A percentile compares a stretch with the other conserved stretches of the same genome.
phyloP scores from a whole-genome alignment of 2,329 filamentous ascomycete species.

The Monosporascus sp. region DNA sequence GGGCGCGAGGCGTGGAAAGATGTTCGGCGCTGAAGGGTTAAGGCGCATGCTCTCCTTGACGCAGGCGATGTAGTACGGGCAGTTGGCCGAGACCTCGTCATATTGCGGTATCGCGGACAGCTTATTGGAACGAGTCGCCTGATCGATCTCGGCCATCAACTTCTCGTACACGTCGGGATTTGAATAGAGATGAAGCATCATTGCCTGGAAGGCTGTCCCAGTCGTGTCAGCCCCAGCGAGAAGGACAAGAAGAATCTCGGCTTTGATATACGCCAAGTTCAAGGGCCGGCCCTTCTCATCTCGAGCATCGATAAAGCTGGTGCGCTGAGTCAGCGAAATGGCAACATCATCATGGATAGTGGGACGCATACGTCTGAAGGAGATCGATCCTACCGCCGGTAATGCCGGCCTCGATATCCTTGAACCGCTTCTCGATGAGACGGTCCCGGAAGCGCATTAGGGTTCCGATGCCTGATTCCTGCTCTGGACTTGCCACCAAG shows the following conservation, averaged over 20 bases:
- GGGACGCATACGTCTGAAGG: constrained; percentile 40
- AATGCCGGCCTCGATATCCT: constrained; percentile 42
- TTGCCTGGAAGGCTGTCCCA: constrained; percentile 43
- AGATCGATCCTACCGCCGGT: constrained; percentile 43
- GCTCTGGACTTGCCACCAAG: constrained; percentile 47
- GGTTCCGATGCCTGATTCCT: constrained; percentile 49
- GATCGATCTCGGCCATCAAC: constrained; percentile 43
- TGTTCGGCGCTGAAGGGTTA: constrained; percentile 41
- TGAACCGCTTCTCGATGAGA: constrained; percentile 42
- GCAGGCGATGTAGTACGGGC: constrained; percentile 45
- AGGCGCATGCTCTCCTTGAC: constrained; percentile 47
- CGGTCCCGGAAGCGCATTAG: constrained; percentile 54
- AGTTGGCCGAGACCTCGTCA: constrained; percentile 34
- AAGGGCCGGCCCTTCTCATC: constrained; percentile 41
- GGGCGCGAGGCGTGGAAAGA: constrained; percentile 41
- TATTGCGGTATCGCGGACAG: constrained; percentile 35
- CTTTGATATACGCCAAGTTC: constrained; percentile 46
- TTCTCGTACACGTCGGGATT: constrained; percentile 36
- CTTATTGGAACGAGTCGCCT: constrained; percentile 27
- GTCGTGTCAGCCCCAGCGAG: constrained; percentile 50
- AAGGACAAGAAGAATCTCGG: constrained; percentile 47
- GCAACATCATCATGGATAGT: not conserved
- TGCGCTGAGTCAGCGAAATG: constrained; percentile 14
- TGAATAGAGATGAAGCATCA: constrained; percentile 38
- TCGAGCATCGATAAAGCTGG: constrained; percentile 38